Base-by-base conservation (phyloP, 2,329 filamentous ascomycete genomes). In the Aspergillus calidoustus region DNA sequence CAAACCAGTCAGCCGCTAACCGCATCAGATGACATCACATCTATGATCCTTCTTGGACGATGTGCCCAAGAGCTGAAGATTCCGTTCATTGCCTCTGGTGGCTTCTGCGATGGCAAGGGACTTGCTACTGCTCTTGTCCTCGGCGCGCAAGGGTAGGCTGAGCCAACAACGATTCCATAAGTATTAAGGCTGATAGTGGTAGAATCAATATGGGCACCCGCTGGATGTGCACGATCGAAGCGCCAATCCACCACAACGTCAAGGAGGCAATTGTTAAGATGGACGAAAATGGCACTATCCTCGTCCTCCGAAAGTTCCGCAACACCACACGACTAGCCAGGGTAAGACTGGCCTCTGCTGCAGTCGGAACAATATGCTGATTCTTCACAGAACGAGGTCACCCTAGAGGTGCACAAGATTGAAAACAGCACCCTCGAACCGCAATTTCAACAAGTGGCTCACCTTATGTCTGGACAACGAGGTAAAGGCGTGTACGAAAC, bases 181-280 rank as follows among this genome's bases (percentile, higher is more conserved):
- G 8, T 23, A 22, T 8, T 13, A 47, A n/a, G 23, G 34, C 52
- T 55, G 31, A 60, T 28, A 3, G 7, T 7, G 30, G 9, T 22
- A 60, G 53, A 9, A 89, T 98, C 80, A 98, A 98, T 80, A 98
- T 98, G 95, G 95, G 95, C 61, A 98, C 95, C 9, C 85, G 95
- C 48, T 98, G 98, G 82, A 95, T 98, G 91, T 93, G 91, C 81
- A 98, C 94, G 0, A 84, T 93, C 49, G 95, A 98, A 79, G 88
- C 93, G 17, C 94, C 94, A 0, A 91, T 98, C 65, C 95, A 98
- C 80, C 76, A 87, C 50, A 96, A 96, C 69, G 92, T 98, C 83
- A 98, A 98, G 84, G 85, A 96, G 77, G 84, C 90, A 67, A 98
- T 98, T 72, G 93, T 97, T 52, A 85, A 87, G 59, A 91, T 93